These are phyloP conservation scores for Neoscytalidium dimidiatum DNA, from an alignment of 2,329 filamentous ascomycete species.

Conservation along the genomic window DNA sequence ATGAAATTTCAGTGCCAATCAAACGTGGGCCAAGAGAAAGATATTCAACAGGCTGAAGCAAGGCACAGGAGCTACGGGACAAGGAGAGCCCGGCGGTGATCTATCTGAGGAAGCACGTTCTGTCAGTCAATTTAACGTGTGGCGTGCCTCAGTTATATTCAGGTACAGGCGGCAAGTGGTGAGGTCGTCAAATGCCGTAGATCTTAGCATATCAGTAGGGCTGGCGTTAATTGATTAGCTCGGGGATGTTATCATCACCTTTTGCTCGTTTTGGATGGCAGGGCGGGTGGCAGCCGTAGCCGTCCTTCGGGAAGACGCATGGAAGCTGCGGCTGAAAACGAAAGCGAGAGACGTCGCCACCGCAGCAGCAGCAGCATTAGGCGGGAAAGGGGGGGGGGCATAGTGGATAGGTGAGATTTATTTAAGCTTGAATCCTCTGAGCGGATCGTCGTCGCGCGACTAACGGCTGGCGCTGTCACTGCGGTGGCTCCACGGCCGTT, in stretches of 20 bases:
- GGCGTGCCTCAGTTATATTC: slow-evolving; percentile 16
- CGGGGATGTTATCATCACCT: neutral
- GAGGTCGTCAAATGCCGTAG: slow-evolving; percentile 1
- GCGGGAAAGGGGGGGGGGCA: neutral
- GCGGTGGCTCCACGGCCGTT: neutral
- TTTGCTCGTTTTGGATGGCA: neutral
- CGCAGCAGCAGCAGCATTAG: neutral
- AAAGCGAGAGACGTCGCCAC: neutral
- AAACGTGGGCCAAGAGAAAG: neutral
- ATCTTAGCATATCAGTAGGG: slow-evolving; percentile 13
- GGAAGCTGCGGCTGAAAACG: slow-evolving; percentile 1
- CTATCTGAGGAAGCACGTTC: slow-evolving; percentile 3
- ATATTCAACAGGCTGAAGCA: neutral
- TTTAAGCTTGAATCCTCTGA: neutral
- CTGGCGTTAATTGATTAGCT: slow-evolving; percentile 6
- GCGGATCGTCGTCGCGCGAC: neutral
- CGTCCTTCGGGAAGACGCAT: neutral
- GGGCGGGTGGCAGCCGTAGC: neutral
- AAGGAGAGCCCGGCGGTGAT: neutral
- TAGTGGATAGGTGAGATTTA: neutral
- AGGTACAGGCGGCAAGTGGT: neutral
- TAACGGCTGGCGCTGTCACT: neutral
- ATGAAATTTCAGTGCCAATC: neutral
- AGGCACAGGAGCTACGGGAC: neutral
- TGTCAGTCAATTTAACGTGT: slow-evolving; percentile 8